phyloP scores from a whole-genome alignment of 2,329 filamentous ascomycete genomes.

The Emmonsia crescens region DNA sequence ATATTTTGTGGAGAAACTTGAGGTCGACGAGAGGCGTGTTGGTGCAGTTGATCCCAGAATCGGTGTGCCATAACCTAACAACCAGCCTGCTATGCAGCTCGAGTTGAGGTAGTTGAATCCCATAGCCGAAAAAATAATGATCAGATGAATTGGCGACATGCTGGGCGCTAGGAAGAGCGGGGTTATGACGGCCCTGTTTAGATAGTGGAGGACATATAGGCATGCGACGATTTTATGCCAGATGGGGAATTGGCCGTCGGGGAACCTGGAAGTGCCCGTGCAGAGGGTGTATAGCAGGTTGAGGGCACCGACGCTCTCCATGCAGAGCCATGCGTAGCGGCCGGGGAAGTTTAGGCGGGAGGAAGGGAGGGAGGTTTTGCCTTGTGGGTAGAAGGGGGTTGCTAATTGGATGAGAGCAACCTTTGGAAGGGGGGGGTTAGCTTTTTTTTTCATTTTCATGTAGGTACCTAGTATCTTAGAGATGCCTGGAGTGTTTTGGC shows the following conservation, averaged over 20 bases:
- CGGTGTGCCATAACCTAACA: slow-evolving; percentile 62
- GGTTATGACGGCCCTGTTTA: slow-evolving; percentile 75
- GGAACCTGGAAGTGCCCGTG: slow-evolving; percentile 48
- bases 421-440: slow-evolving; percentile 35
- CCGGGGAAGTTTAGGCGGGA: slow-evolving; percentile 79
- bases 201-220: slow-evolving; percentile 66
- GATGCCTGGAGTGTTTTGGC: not conserved
- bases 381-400: slow-evolving; percentile 74
- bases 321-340: slow-evolving; percentile 73
- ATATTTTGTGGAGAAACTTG: slow-evolving; percentile 20
- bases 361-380: slow-evolving; percentile 64
- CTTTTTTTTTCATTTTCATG: not conserved
- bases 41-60: slow-evolving; percentile 12
- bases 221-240: slow-evolving; percentile 27
- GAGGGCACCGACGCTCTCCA: slow-evolving; percentile 72
- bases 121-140: slow-evolving; percentile 54
- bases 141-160: slow-evolving; percentile 77
- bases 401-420: slow-evolving; percentile 64
- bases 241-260: slow-evolving; percentile 20
- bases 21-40: not conserved
- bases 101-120: slow-evolving; percentile 74
- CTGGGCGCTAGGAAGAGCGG: slow-evolving; percentile 72
- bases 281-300: slow-evolving; percentile 70
- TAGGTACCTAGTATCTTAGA: not conserved
- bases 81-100: slow-evolving; percentile 64